Evolutionary conservation across 495 filamentous ascomycete species (phyloP), one percentile per base, ranked within the genome.

Genomic region (Daldinia caldariorum): DNA sequence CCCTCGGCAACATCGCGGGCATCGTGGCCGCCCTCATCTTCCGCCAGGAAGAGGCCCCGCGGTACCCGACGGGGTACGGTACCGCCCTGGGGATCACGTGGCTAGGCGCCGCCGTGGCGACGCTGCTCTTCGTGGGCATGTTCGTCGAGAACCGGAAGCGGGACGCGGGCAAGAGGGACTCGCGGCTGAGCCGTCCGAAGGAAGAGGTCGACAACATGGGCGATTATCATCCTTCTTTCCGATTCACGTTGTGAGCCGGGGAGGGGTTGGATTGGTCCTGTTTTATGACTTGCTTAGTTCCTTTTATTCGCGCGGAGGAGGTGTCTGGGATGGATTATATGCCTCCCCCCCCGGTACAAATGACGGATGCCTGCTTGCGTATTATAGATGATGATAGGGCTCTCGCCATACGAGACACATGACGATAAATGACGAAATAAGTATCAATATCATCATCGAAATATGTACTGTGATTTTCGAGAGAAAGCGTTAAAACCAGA

Each of bases 171-270:
- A 80, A 84, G 72, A 80, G 85, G 50, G 83, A 90, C 74, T 60
- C 79, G 69, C 77, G 82, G 68, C 79, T 85, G 49, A 67, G 58
- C 35, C 74, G 77, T 37, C 78, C 81, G 0, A 63, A 69, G 58
- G 81, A 88, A 47, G 82, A 85, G 70, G 66, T 79, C 34, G 77
- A 83, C 62, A 89, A 89, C 67, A 77, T 89, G 59, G 88, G 87
- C 0, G 88, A 90, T 70, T 85, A 84, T 59, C 85, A 88, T 78
- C 88, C 87, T 6, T 77, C 77, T 26, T 88, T 87, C 65, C 73
- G 86, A 58, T 89, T 85, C 67, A 84, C 81, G n/a, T 53, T 76
- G 12, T 77, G 61, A 49, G 13, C 1, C 12, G 32, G 13, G 7
- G n/a, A n/a, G 26, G 26, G 3, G 3, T 26, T 3, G 26, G 26